These are phyloP conservation scores for Dryas integrifolia DNA, from an alignment of 331 rosid species.

Conservation along the genomic window DNA sequence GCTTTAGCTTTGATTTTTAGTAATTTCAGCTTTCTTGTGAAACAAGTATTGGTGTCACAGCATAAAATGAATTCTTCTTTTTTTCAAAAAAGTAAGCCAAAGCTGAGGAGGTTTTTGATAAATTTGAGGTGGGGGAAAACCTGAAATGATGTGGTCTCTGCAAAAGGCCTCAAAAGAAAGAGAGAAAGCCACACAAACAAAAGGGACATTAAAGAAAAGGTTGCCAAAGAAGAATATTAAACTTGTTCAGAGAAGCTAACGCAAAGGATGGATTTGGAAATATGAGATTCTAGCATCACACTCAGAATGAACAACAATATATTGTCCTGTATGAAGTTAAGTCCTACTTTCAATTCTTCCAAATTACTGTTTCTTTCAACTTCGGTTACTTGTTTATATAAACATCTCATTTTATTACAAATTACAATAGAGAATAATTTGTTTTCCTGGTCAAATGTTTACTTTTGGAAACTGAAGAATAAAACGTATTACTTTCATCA, in stretches of 20 bases:
- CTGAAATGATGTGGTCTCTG: slow-evolving; percentile 18
- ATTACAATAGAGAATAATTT: background rate
- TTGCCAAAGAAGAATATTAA: slow-evolving; percentile 25
- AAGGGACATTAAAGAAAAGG: slow-evolving; percentile 5
- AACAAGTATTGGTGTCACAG: slow-evolving; percentile 35
- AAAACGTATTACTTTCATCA: slow-evolving; percentile 21
- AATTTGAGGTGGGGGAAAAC: slow-evolving; percentile 10
- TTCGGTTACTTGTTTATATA: background rate
- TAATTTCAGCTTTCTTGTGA: slow-evolving; percentile 53
- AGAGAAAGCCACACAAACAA: slow-evolving; percentile 17
- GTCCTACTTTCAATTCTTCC: background rate
- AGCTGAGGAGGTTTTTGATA: background rate
- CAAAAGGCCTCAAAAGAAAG: background rate
- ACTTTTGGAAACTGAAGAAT: slow-evolving; percentile 9
- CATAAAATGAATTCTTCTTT: slow-evolving; percentile 1
- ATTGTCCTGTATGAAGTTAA: background rate
- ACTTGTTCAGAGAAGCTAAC: slow-evolving; percentile 9
- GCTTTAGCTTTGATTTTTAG: slow-evolving; percentile 44
- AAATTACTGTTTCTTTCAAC: slow-evolving; percentile 1
- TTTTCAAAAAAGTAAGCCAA: slow-evolving; percentile 10
- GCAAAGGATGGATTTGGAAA: background rate
- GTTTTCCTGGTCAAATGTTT: slow-evolving; percentile 8
- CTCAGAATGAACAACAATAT: background rate
- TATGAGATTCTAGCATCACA: background rate
- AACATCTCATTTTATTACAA: background rate